Base-by-base conservation (phyloP, 805 yeast species). In the Yarrowia divulgata region DNA sequence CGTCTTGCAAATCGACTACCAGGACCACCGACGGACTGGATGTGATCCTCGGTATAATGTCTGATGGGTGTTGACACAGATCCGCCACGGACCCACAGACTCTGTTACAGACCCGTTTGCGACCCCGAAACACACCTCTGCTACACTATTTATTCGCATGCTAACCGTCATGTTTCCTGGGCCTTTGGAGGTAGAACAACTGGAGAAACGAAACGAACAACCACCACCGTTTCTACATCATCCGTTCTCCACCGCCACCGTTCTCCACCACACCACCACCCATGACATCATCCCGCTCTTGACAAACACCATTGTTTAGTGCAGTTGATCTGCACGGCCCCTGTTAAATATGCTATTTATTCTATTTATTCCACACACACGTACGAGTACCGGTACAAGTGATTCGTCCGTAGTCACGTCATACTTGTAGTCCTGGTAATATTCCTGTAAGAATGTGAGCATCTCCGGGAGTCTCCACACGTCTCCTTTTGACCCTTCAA, bases 271-370 rank as follows among this genome's bases (percentile, higher is more conserved):
- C 39, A 9, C 5, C 52, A 48, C 35, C n/a, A n/a, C 43, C 46
- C 14, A 55, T 55, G 62, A 55, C 62, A 40, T 55, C 62, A 55
- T 55, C 8, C 29, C 55, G 55, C 57, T 52, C 43, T 37, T 52
- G 58, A 43, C 58, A 52, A 34, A 50, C 57, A 50, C 57, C 57
- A 29, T 32, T 32, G 54, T 49, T n/a, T 35, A 9, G 58, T 55
- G 46, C 63, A 57, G 63, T 57, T 57, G 37, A 40, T 23, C 63
- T 57, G 63, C 60, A 54, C 63, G 46, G 62, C 46, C 63, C 48
- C 63, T 57, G 63, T 57, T 57, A 57, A 29, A 40, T 29, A 55
- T 55, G 62, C 62, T 57, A 57, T 57, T 40, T 57, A 40, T 40
- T 57, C 63, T 40, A 57, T 57, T 29, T 57, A 57, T 57, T 57